A percentile compares a stretch with the other conserved stretches of the same genome.
Evolutionary conservation across 1,284 basidiomycete genomes (phyloP).

Genomic region (Gomphus bonarii): DNA sequence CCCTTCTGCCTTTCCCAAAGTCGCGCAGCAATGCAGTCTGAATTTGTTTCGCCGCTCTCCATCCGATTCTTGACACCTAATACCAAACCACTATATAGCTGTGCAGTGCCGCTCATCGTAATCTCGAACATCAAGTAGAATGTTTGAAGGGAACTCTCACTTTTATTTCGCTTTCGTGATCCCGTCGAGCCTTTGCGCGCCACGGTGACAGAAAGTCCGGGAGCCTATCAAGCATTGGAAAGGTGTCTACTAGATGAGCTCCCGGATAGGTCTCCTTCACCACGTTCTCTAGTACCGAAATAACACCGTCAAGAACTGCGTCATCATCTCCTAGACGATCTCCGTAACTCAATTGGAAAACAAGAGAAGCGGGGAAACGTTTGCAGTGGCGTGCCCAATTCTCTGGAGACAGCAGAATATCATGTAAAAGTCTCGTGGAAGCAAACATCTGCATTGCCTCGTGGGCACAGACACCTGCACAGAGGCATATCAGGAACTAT

Average conservation of each 20-base stretch:
- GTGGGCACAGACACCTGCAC: not conserved
- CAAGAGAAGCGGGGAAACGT: constrained; percentile 18
- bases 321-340: constrained; percentile 17
- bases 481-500: not conserved
- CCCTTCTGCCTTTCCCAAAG: constrained; percentile 12
- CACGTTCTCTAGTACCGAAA: constrained; percentile 17
- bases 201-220: constrained; percentile 21
- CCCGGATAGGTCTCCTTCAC: constrained; percentile 18
- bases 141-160: not conserved
- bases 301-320: constrained; percentile 17
- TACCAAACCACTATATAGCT: not conserved
- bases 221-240: constrained; percentile 20
- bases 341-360: constrained; percentile 20
- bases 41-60: constrained; percentile 3
- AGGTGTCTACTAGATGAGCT: constrained; percentile 21
- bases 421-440: not conserved
- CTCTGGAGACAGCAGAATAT: constrained; percentile 6
- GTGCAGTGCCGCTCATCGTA: too few species aligned
- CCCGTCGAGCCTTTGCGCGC: constrained; percentile 17
- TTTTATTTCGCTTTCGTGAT: constrained; percentile 16
- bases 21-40: constrained; percentile 14
- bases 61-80: not conserved
- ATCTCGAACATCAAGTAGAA: too few species aligned
- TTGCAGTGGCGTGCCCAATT: constrained; percentile 9
- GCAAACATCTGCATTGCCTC: not conserved